Evolutionary conservation across 805 yeast species (phyloP).

Genomic region (Starmerella kuoi): DNA sequence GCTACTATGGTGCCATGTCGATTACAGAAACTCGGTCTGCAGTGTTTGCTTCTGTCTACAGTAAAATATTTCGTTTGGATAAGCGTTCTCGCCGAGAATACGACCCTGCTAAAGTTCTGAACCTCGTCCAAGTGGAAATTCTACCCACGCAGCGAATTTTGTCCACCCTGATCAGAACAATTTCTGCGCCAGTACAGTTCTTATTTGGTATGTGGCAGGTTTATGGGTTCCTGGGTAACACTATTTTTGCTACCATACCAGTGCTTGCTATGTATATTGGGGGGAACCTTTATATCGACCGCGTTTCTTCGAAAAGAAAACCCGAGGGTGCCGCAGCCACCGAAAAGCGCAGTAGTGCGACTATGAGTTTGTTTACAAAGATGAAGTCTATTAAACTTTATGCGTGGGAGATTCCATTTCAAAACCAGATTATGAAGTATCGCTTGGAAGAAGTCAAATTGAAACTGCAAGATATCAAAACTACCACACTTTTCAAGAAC

Average conservation of each 20-base stretch:
- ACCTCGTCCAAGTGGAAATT: background rate
- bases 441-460: slow-evolving; percentile 76
- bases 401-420: slow-evolving; percentile 90
- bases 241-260: background rate
- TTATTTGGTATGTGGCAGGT: background rate
- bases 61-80: background rate
- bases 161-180: background rate
- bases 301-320: background rate
- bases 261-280: background rate
- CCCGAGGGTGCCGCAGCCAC: background rate
- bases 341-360: slow-evolving; percentile 55
- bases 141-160: background rate
- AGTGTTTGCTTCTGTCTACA: background rate
- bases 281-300: background rate
- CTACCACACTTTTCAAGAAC: slow-evolving; percentile 37
- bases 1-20: background rate
- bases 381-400: slow-evolving; percentile 85
- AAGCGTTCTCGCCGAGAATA: background rate
- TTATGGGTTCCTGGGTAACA: background rate
- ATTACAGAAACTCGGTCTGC: background rate
- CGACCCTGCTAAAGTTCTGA: background rate
- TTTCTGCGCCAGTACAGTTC: background rate
- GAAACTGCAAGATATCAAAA: slow-evolving; percentile 45
- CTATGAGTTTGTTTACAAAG: slow-evolving; percentile 73
- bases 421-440: slow-evolving; percentile 45